Evolutionary conservation across 495 filamentous ascomycete genomes (phyloP), one percentile per base, ranked within the genome.

Genomic region (Aeminium ludgeri): DNA sequence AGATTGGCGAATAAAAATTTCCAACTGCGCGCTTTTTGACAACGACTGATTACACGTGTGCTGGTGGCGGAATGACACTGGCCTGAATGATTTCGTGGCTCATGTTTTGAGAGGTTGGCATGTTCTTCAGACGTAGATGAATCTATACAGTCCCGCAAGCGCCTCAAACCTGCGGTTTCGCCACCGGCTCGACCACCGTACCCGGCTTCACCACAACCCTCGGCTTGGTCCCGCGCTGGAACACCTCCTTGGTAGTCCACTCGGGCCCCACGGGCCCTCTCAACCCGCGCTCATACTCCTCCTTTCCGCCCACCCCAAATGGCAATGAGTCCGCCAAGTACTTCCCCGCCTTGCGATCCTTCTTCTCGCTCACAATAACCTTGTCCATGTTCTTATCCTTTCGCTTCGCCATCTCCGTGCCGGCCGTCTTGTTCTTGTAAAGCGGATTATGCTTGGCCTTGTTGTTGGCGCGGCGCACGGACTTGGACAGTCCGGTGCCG

Each of bases 331-430:
- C 72, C 8, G 91, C 84, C 44, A 94, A 68, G 56, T 89, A 96
- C 52, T 83, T 86, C 50, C 68, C 68, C 61, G 91, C 95, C 82
- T 95, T 95, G 66, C 84, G 86, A 18, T 84, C 69, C 27, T 72
- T 65, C 65, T 87, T 94, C 70, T 97, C 82, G 51, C 79, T 93
- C 48, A 97, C 82, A 43, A 97, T 94, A 8, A 92, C 87, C 35
- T 70, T 72, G 41, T 78, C 71, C 23, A 93, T 59, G 62, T 78
- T 80, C 25, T 71, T 74, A 54, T 97, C 89, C 59, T 86, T 81
- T 16, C 89, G 70, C 37, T 79, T 66, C 46, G 80, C 78, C 19
- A 67, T 62, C 54, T 80, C 78, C 44, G 93, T 66, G n/a, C 89
- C 89, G 38, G 36, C 36, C 2, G 43, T 30, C 19, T 43, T 46